phyloP scores from a whole-genome alignment of 495 filamentous ascomycete species.

The Penicillium psychrofluorescens region DNA sequence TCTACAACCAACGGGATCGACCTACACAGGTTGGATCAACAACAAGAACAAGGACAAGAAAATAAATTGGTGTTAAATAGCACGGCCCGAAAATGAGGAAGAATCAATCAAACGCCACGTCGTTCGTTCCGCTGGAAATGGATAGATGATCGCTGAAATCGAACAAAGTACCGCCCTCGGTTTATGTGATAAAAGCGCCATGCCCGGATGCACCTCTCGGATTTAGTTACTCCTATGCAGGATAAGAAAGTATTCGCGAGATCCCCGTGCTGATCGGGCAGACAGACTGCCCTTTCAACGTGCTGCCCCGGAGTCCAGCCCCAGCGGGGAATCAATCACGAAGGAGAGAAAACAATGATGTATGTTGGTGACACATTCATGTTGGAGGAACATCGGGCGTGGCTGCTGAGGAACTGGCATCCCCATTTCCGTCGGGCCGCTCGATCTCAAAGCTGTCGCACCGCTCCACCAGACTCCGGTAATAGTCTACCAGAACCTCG shows the following conservation, averaged over 20 bases:
- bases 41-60: too few species aligned
- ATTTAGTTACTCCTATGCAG: too few species aligned
- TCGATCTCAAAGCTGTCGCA: slow-evolving; percentile 54
- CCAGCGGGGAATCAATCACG: too few species aligned
- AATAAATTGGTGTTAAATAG: slow-evolving; percentile 6
- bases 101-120: slow-evolving; percentile 15
- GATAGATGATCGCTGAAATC: slow-evolving; percentile 14
- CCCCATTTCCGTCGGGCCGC: slow-evolving; percentile 10
- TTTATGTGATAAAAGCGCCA: slow-evolving; percentile 13
- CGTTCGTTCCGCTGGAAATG: slow-evolving; percentile 8
- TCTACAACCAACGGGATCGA: neutral
- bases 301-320: too few species aligned
- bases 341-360: too few species aligned
- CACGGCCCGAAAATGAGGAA: neutral
- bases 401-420: slow-evolving; percentile 3
- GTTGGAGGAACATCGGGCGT: slow-evolving; percentile 7
- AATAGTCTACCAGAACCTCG: slow-evolving; percentile 88
- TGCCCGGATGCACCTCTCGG: neutral
- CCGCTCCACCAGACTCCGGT: slow-evolving; percentile 72
- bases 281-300: too few species aligned
- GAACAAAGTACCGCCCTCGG: slow-evolving; percentile 12
- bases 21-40: neutral
- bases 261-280: too few species aligned
- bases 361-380: neutral
- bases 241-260: too few species aligned